These are phyloP conservation scores for Vigna unguiculata DNA, from an alignment of 306 rosid species.

Conservation along the genomic window DNA sequence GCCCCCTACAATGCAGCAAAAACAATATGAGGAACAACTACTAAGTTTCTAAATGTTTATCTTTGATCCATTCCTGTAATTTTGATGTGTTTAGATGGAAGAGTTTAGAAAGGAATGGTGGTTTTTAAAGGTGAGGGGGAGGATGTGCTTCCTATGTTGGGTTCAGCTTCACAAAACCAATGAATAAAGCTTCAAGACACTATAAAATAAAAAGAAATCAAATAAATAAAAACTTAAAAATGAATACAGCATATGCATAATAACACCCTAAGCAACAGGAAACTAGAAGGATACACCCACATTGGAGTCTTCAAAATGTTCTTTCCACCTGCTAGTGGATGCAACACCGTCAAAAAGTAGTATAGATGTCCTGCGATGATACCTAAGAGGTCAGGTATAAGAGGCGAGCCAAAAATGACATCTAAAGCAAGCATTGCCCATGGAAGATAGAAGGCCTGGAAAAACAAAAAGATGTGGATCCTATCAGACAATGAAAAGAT, in stretches of 20 bases:
- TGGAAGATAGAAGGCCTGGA: conserved; percentile 97
- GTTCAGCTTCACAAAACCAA: not conserved
- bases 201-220: not conserved
- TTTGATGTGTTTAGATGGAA: not conserved
- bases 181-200: not conserved
- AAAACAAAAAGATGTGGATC: conserved; percentile 28
- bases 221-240: conserved; percentile 5
- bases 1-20: conserved; percentile 30
- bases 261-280: conserved; percentile 35
- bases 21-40: conserved; percentile 27
- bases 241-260: conserved; percentile 8
- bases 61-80: no score
- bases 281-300: conserved; percentile 91
- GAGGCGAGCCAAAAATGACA: conserved; percentile 81
- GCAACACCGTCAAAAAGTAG: conserved; percentile 94
- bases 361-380: conserved; percentile 95
- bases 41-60: no score
- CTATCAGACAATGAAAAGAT: conserved; percentile 32
- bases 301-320: conserved; percentile 78
- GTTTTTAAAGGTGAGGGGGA: not conserved
- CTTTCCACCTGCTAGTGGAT: conserved; percentile 91
- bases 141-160: conserved; percentile 4
- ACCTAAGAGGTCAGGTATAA: conserved; percentile 77
- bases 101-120: not conserved
- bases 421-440: conserved; percentile 98